Conservation (phyloP, 148 eudicot species). For the Amaranthus palmeri region DNA sequence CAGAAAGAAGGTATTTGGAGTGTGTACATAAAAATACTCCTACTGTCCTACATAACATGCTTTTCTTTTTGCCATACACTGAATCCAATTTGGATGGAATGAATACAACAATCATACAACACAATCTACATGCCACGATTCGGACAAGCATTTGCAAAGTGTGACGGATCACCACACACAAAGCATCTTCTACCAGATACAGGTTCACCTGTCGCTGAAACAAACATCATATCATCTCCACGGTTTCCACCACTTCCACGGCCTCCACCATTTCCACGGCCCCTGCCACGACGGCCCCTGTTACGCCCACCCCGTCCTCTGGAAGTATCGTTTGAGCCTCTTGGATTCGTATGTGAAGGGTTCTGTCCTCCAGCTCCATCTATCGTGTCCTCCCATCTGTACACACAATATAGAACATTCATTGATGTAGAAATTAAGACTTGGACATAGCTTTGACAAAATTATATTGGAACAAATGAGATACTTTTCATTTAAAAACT, state of each 20-base stretch:
- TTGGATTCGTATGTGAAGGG: conserved; percentile 26
- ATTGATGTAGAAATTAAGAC: background rate
- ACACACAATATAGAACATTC: conserved; percentile 12
- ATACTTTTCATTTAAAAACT: background rate
- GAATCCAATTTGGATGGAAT: too few relatives aligned
- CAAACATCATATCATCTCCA: conserved; percentile 44
- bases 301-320: conserved; percentile 41
- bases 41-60: too few relatives aligned
- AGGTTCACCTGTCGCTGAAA: conserved; percentile 95
- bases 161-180: conserved; percentile 81
- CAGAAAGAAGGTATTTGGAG: too few relatives aligned
- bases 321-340: conserved; percentile 31
- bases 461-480: background rate
- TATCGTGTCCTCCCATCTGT: conserved; percentile 82
- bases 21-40: too few relatives aligned
- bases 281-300: conserved; percentile 36
- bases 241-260: conserved; percentile 28
- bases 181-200: conserved; percentile 62
- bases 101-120: background rate
- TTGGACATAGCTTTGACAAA: background rate
- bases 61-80: too few relatives aligned
- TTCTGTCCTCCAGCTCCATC: conserved; percentile 33
- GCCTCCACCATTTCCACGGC: conserved; percentile 28
- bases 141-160: conserved; percentile 91
- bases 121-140: conserved; percentile 42